Percentiles rank a stretch among this genome's conserved stretches.
Conservation (phyloP, 106 monocot genomes). For the Posidonia australis region DNA sequence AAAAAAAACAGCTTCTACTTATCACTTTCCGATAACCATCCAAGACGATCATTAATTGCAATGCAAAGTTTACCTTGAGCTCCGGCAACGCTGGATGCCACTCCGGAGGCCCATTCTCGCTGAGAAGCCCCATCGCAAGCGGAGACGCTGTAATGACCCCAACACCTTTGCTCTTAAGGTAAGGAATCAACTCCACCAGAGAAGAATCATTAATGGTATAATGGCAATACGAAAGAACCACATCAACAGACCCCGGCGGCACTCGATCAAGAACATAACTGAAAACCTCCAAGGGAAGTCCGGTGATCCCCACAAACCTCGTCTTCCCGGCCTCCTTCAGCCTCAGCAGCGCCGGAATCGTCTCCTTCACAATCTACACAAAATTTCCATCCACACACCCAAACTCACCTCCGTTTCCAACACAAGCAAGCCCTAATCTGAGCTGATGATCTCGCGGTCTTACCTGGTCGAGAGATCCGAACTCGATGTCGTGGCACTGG, state of each 20-base stretch:
- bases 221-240: constrained; percentile 88
- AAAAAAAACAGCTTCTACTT: not conserved
- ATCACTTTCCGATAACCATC: not conserved
- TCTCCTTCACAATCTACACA: constrained; percentile 82
- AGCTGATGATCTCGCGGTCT: not conserved
- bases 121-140: constrained; percentile 80
- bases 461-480: constrained; percentile 81
- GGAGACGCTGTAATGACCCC: constrained; percentile 86
- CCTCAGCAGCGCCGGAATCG: constrained; percentile 73
- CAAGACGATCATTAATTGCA: not conserved
- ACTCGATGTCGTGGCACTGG: constrained; percentile 95
- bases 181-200: constrained; percentile 63
- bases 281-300: constrained; percentile 60
- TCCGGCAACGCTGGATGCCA: constrained; percentile 80
- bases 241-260: constrained; percentile 66
- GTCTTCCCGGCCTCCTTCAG: constrained; percentile 63
- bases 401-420: not conserved
- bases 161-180: constrained; percentile 65
- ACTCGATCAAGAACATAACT: constrained; percentile 71
- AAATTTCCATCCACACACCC: not conserved
- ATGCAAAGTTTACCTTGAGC: constrained; percentile 46
- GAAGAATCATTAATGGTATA: constrained; percentile 69
- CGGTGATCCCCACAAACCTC: constrained; percentile 75
- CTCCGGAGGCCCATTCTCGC: constrained; percentile 64
- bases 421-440: not conserved